Evolutionary conservation across 805 yeast species (phyloP), one percentile per base, ranked within the genome.

Genomic region (Jamesozyma lodderae): DNA sequence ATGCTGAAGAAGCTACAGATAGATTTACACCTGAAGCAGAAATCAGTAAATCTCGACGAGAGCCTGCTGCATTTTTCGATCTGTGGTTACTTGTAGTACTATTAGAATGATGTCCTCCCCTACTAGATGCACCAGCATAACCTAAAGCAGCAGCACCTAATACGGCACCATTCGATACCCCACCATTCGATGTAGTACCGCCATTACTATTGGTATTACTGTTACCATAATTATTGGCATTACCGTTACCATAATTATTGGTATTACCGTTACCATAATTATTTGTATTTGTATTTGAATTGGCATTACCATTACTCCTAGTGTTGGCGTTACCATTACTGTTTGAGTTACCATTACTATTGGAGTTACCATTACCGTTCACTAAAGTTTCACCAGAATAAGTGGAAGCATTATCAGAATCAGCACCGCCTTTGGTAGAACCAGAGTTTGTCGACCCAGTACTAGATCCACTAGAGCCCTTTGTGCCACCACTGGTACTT

Each of bases 61-160:
- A 20, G 15, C 23, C 14, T 8, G 32, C 38, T 11, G 40, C 36
- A 13, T 34, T 32, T n/a, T 20, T 30, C n/a, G 10, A 6, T 16
- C 15, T 26, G 11, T 11, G 25, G 25, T 15, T 15, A 15, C 19
- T 17, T 6, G 31, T 29, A 15, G 31, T 18, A 6, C 33, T 21
- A 23, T 18, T 19, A 31, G 28, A 33, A 22, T 38, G 27, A 25
- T 33, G 8, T 9, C 20, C 19, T 15, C 31, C 22, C 20, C 32
- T 17, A 20, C 40, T 31, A 22, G 36, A n/a, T 6, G 35, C 39
- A 21, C 29, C 37, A 29, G 40, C 42, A 29, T 35, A 37, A 15
- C 33, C 43, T 11, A 36, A 38, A 20, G 33, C 35, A 32, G 41
- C 43, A 26, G 40, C 41, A 20, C 36, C 45, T 5, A 19, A 4